phyloP scores from a whole-genome alignment of 345 rosid species.

The Jatropha curcas region DNA sequence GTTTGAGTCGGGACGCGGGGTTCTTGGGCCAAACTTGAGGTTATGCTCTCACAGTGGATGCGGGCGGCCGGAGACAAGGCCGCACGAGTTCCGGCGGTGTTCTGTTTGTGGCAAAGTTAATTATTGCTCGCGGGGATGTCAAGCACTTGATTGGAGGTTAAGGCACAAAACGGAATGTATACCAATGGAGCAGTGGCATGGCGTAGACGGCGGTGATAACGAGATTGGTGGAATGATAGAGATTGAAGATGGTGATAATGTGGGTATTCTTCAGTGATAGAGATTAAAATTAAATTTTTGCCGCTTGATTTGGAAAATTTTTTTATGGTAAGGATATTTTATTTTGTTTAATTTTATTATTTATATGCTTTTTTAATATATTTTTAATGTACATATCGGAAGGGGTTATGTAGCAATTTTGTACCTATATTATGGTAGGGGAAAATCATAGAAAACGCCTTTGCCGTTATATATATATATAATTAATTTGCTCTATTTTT shows the following conservation, averaged over 20 bases:
- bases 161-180: constrained; percentile 72
- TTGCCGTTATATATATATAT: too few relatives aligned
- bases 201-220: constrained; percentile 27
- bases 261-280: constrained; percentile 4
- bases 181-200: constrained; percentile 52
- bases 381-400: neutral
- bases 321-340: neutral
- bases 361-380: neutral
- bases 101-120: constrained; percentile 81
- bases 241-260: constrained; percentile 27
- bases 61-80: constrained; percentile 78
- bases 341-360: too few relatives aligned
- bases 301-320: neutral
- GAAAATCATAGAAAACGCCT: too few relatives aligned
- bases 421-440: neutral
- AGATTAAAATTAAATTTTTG: neutral
- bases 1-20: constrained; percentile 42
- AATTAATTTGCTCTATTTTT: too few relatives aligned
- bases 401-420: neutral
- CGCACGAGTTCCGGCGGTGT: constrained; percentile 80
- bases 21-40: constrained; percentile 27
- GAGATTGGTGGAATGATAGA: constrained; percentile 31
- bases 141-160: constrained; percentile 86
- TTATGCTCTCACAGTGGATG: constrained; percentile 57
- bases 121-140: constrained; percentile 91